Base-by-base conservation (phyloP, 495 filamentous ascomycete genomes). In the Baudoinia panamericana region DNA sequence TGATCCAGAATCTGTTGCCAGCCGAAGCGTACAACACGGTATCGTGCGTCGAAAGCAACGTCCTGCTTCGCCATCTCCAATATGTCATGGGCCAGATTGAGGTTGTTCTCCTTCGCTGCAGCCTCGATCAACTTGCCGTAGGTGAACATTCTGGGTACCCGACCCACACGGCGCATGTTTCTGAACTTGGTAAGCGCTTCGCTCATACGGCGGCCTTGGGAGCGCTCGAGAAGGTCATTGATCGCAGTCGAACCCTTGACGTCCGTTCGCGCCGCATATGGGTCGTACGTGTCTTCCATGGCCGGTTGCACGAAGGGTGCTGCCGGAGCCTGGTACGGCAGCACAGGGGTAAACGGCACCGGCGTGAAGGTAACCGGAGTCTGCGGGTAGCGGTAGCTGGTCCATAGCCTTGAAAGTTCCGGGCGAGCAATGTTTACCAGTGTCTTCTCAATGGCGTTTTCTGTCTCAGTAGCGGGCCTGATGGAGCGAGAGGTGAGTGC, bases 1-100 rank as follows among this genome's bases (percentile, higher is more conserved):
- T 92, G 75, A 60, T 97, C 90, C 27, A 96, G 68, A 37, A 97
- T 94, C 8, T 81, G 82, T 31, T 79, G 77, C 90, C 90, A 97
- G 44, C 92, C 90, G 55, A 92, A 88, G 47, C 84, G 75, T 26
- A 95, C 87, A 43, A 81, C 73, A 25, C 75, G 70, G 61, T 86
- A 84, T 49, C 92, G 77, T 39, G 76, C 70, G 28, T 86, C 69
- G 31, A 82, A 70, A 30, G 90, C 90, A 26, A 95, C 76, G 58
- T 96, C 90, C 31, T 74, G 67, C 36, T 83, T 75, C 5, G 90
- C 90, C 71, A 90, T 90, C 41, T 67, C 74, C 19, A 93, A 69
- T 37, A 97, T 80, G 39, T 96, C 88, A 40, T 83, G 71, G 54
- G 83, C 83, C 17, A 92, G 63, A 35, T 86, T 77, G 56, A 78